A percentile compares a stretch with the other conserved stretches of the same genome.
Conservation (phyloP, 2,329 filamentous ascomycete genomes). For the Amylocarpus encephaloides region DNA sequence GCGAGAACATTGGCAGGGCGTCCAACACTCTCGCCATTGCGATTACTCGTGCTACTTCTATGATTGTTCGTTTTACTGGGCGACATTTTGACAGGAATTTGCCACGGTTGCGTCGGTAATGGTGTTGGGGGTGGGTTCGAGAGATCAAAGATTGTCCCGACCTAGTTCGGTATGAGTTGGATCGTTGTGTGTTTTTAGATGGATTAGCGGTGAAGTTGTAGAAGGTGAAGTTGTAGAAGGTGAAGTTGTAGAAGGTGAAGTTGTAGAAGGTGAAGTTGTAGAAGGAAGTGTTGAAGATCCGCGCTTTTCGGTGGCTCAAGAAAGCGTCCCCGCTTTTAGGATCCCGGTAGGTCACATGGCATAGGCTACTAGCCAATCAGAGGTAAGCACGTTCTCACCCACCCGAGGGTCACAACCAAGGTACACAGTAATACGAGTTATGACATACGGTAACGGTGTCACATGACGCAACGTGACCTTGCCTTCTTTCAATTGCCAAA, state of each 20-base stretch:
- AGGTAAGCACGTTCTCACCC: neutral
- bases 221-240: neutral
- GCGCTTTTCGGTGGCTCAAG: neutral
- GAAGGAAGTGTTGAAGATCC: neutral
- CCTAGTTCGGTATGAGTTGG: constrained; percentile 9
- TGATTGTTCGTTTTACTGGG: constrained; percentile 30
- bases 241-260: neutral
- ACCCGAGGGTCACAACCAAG: no score
- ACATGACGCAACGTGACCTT: no score
- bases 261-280: neutral
- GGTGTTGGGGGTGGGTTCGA: constrained; percentile 4
- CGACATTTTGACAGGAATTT: constrained; percentile 28
- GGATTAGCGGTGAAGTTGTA: constrained; percentile 11
- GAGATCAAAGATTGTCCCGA: neutral
- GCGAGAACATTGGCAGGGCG: constrained; percentile 73
- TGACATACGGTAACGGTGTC: no score
- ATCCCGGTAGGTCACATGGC: constrained; percentile 5
- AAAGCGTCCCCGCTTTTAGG: constrained; percentile 5
- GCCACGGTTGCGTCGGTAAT: constrained; percentile 29
- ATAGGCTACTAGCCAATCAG: constrained; percentile 1
- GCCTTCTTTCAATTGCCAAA: no score
- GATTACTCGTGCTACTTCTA: constrained; percentile 75
- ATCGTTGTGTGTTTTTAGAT: constrained; percentile 4
- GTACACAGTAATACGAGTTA: no score
- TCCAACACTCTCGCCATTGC: constrained; percentile 51